These are phyloP conservation scores for Tillandsia fasciculata DNA, from an alignment of 176 grass and related monocot genomes.

Conservation along the genomic window DNA sequence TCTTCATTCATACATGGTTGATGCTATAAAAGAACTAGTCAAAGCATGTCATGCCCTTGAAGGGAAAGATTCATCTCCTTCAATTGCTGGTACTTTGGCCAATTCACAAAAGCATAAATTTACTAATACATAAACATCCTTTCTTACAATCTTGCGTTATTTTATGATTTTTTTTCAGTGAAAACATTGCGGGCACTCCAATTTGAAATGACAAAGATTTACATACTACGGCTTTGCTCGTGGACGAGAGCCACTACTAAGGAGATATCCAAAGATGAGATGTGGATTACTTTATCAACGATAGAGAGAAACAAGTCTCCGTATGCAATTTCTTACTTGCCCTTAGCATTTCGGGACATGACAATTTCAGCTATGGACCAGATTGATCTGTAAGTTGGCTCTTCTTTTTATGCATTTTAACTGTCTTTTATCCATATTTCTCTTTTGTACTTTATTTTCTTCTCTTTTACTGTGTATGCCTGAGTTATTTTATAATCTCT, in stretches of 20 bases:
- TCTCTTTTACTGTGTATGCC: background rate
- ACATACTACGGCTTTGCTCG: slow-evolving; percentile 81
- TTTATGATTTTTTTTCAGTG: slow-evolving; percentile 49
- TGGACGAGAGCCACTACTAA: slow-evolving; percentile 83
- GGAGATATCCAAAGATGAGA: slow-evolving; percentile 78
- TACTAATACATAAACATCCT: slow-evolving; percentile 1
- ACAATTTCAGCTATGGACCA: slow-evolving; percentile 80
- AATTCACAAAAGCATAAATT: slow-evolving; percentile 13
- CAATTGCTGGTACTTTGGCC: slow-evolving; percentile 55
- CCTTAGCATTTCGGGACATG: slow-evolving; percentile 68
- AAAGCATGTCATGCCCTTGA: slow-evolving; percentile 81
- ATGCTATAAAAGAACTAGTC: slow-evolving; percentile 80
- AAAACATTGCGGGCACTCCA: slow-evolving; percentile 69
- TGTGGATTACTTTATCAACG: slow-evolving; percentile 74
- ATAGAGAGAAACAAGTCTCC: slow-evolving; percentile 86
- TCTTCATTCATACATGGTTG: slow-evolving; percentile 67
- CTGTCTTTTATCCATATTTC: background rate
- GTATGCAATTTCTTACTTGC: slow-evolving; percentile 96
- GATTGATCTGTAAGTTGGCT: slow-evolving; percentile 58
- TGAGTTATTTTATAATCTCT: background rate
- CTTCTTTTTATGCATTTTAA: background rate
- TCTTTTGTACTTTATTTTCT: background rate
- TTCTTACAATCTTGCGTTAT: slow-evolving; percentile 21
- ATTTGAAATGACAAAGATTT: slow-evolving; percentile 91
- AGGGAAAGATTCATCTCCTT: slow-evolving; percentile 84